Evolutionary conservation across 805 yeast genomes (phyloP), one percentile per base, ranked within the genome.

Genomic region (Danielia oregonensis): DNA sequence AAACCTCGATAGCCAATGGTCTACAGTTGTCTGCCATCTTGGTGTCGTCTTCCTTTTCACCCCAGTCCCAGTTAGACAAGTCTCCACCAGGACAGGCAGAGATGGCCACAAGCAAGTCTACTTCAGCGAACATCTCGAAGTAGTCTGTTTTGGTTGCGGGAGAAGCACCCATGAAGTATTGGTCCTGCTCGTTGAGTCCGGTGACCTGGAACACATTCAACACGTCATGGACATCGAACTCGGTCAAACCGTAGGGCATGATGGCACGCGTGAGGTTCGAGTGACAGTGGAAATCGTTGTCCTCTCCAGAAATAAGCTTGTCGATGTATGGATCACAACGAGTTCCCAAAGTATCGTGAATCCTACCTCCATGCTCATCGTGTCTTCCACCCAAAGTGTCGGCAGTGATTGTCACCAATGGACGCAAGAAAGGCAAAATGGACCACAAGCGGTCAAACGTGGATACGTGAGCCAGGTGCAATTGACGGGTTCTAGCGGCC

Each of bases 61-160:
- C 84, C 86, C 86, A 79, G 30, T 77, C 83, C 85, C 85, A 79
- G 33, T 67, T 63, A 18, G 80, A 74, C 39, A 79, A 59, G 54
- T 79, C 85, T 18, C 86, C 86, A 32, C 85, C 86, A 4, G 84
- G 85, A 53, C 84, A 79, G 6, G 84, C 79, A 36, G 78, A 70
- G 30, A 79, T 68, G 6, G 85, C 85, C 44, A 80, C 75, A 32
- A 79, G 56, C 38, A 79, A 56, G 48, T 79, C 85, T 30, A 73
- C 74, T 48, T 79, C 86, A 3, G 84, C 84, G 55, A 78, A 79
- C 52, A 76, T 67, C 54, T 79, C 85, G 47, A 79, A 78, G 52
- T 74, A 77, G 48, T 79, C 86, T 10, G 68, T 74, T 27, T 62
- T 56, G 23, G 68, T 61, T 2, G 85, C 79, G 1, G 86, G 86